These are phyloP conservation scores for Trichoderma sp. DNA, from an alignment of 2,329 filamentous ascomycete species.

Conservation along the genomic window DNA sequence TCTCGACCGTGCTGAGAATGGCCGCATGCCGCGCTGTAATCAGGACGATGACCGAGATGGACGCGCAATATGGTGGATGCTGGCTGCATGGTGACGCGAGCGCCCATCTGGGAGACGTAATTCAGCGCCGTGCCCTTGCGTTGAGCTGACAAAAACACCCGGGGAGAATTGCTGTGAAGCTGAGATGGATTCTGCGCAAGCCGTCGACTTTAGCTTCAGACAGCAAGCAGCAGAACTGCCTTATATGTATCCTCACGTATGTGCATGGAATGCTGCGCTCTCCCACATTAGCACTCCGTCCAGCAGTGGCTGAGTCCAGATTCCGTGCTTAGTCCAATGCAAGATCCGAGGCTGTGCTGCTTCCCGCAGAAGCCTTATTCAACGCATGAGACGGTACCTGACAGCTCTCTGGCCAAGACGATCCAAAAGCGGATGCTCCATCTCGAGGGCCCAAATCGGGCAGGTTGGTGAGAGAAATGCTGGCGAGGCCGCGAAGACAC, in stretches of 20 bases:
- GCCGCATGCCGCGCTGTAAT: neutral
- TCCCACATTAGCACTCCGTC: neutral
- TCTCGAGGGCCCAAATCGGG: neutral
- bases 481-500: slow-evolving; percentile 4
- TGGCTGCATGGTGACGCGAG: slow-evolving; percentile 14
- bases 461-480: neutral
- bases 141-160: neutral
- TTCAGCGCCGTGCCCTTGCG: slow-evolving; percentile 1
- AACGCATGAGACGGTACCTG: neutral
- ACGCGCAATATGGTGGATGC: slow-evolving; percentile 17
- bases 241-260: neutral
- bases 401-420: neutral
- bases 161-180: neutral
- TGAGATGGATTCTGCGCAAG: neutral
- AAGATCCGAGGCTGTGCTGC: slow-evolving; percentile 1
- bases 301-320: neutral
- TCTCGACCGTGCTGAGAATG: neutral
- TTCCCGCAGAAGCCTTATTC: neutral
- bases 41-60: slow-evolving; percentile 7
- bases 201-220: neutral
- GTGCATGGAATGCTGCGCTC: neutral
- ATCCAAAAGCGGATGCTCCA: neutral
- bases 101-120: slow-evolving; percentile 6
- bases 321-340: neutral
- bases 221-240: neutral